phyloP scores from a whole-genome alignment of 768 basidiomycete species.

The Serendipita indica region DNA sequence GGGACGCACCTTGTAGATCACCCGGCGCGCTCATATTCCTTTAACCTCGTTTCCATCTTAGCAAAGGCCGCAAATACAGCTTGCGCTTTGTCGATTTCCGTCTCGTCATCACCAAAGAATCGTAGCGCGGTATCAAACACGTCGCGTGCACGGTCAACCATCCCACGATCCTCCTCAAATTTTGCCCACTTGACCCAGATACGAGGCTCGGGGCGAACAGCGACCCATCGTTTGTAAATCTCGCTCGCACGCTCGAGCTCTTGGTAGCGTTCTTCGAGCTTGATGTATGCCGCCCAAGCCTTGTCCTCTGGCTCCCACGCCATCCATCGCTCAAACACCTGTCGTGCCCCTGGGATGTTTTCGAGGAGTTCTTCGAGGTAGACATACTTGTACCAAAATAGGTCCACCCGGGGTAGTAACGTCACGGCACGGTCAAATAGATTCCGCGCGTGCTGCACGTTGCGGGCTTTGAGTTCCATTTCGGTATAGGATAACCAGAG shows the following conservation, averaged over 20 bases:
- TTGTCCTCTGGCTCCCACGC: constrained; percentile 99
- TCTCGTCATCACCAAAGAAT: constrained; percentile 78
- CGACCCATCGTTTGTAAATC: constrained; percentile 80
- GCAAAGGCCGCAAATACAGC: constrained; percentile 87
- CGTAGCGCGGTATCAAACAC: constrained; percentile 84
- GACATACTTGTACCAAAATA: constrained; percentile 99
- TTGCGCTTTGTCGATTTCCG: constrained; percentile 80
- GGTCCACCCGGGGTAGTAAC: constrained; percentile 86
- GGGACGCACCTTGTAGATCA: constrained; percentile 81
- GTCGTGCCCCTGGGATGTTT: constrained; percentile 89
- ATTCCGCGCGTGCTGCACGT: constrained; percentile 93
- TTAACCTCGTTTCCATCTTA: constrained; percentile 91
- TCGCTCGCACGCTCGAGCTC: constrained; percentile 84
- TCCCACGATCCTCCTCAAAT: constrained; percentile 45
- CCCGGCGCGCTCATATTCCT: constrained; percentile 95
- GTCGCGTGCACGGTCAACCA: constrained; percentile 59
- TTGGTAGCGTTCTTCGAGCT: constrained; percentile 85
- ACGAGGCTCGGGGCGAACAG: constrained; percentile 42
- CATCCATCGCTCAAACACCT: constrained; percentile 99
- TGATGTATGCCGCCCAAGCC: constrained; percentile 99
- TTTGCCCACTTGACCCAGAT: constrained; percentile 56
- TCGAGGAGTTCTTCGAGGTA: constrained; percentile 94
- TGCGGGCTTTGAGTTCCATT: constrained; percentile 95
- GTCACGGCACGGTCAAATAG: constrained; percentile 96
- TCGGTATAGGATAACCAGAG: constrained; percentile 93